Evolutionary conservation across 2,329 filamentous ascomycete species (phyloP), one percentile per base, ranked within the genome.

Genomic region (Tolypocladium endophyticum): DNA sequence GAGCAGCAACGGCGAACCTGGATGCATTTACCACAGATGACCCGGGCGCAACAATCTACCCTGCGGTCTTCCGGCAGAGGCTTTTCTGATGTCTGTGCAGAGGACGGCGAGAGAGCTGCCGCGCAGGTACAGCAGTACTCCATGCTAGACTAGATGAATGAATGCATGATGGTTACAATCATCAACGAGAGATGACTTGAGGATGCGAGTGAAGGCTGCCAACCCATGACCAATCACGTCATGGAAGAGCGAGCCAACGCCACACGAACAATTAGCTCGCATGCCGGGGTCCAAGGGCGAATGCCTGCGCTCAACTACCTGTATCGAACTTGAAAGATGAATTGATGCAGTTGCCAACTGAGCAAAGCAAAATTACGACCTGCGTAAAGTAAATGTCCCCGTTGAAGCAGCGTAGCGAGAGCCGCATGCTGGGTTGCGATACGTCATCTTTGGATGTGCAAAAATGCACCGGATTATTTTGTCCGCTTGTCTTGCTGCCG

Each of bases 1-100:
- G 47, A 20, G 25, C 16, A 33, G 52, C 18, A 25, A 23, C 18
- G 59, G 74, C 79, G 55, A 71, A 84, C 86, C 69, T 82, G 75
- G 66, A 90, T 82, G 73, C 89, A 93, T 62, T 77, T 77, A 20
- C 84, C 83, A 73, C 89, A 94, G 67, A 93, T 88, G 45, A 85
- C 77, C 58, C 89, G 81, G 53, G 76, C 77, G 71, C 89, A 93
- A 71, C 90, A 93, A 39, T 80, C 79, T 36, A 91, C 77, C 62
- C 79, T 76, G 57, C 87, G 82, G 68, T 87, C 81, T 55, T 79
- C 76, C 33, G 81, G 78, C 2, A 82, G 73, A 18, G 82, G 79
- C 69, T 87, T 89, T 74, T 87, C 86, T 45, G 77, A 79, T 66
- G 78, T 79, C 35, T 77, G 75, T 39, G 79, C 76, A 57, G 80